phyloP scores from a whole-genome alignment of 345 rosid genomes.

The Ricinus communis region DNA sequence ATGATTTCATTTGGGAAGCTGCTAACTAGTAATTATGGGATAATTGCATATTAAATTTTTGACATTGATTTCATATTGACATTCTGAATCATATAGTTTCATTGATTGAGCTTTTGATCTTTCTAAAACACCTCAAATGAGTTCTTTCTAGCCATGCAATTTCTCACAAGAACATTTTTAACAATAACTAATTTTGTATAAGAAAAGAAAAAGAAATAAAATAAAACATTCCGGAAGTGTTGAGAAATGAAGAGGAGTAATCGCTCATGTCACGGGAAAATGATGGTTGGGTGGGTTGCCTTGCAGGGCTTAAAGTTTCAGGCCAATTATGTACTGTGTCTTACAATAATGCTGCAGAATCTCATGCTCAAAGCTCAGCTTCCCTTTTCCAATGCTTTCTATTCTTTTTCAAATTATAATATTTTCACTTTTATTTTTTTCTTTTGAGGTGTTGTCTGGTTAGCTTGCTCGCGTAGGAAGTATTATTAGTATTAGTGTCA shows the following conservation, averaged over 20 bases:
- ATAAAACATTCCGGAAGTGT: neutral
- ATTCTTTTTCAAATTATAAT: neutral
- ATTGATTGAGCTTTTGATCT: too few relatives aligned
- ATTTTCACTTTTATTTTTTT: neutral
- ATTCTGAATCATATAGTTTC: too few relatives aligned
- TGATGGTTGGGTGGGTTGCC: constrained; percentile 8
- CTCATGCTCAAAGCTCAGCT: constrained; percentile 7
- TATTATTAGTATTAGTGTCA: too few relatives aligned
- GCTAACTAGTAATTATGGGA: too few relatives aligned
- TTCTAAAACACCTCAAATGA: too few relatives aligned
- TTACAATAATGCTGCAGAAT: neutral
- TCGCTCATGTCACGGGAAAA: neutral
- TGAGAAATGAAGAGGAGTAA: neutral
- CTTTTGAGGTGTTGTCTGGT: too few relatives aligned
- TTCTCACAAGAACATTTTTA: too few relatives aligned
- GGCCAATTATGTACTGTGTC: constrained; percentile 6
- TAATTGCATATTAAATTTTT: too few relatives aligned
- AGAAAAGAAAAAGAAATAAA: neutral
- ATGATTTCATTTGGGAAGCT: too few relatives aligned
- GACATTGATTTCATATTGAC: too few relatives aligned
- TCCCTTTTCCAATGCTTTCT: neutral
- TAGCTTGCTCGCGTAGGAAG: too few relatives aligned
- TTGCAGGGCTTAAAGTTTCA: neutral
- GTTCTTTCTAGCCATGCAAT: too few relatives aligned
- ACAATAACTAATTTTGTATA: neutral